A percentile compares a stretch with the other conserved stretches of the same genome.
Evolutionary conservation across 495 filamentous ascomycete genomes (phyloP).

Genomic region (Articulospora tetracladia): DNA sequence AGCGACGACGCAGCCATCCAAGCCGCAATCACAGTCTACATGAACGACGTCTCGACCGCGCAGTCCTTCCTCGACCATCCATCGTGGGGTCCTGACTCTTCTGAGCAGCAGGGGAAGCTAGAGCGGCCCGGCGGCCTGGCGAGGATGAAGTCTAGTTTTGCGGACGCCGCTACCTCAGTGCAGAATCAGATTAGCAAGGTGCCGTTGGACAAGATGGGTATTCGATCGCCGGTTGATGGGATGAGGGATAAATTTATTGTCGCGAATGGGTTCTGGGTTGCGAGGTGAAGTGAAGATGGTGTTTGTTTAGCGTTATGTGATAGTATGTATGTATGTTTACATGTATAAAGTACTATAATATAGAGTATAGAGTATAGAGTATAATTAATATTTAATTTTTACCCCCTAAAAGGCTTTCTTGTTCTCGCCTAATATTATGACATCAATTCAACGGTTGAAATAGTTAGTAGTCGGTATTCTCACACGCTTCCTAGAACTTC

Average conservation of each 20-base stretch:
- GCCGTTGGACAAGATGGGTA: conserved; percentile 50
- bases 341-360: no score
- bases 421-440: no score
- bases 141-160: conserved; percentile 34
- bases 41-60: conserved; percentile 45
- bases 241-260: conserved; percentile 35
- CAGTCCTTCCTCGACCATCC: conserved; percentile 49
- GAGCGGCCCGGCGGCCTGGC: conserved; percentile 27
- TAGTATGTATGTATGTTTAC: no score
- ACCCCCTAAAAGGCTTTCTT: no score
- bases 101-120: conserved; percentile 18
- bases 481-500: no score
- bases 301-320: no score
- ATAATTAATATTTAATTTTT: no score
- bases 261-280: conserved; percentile 20
- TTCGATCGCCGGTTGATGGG: conserved; percentile 46
- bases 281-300: no score
- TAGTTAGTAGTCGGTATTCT: no score
- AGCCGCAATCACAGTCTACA: conserved; percentile 36
- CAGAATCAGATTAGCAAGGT: conserved; percentile 49
- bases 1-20: conserved; percentile 31
- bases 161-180: conserved; percentile 34
- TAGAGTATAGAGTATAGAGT: no score
- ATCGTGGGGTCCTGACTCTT: conserved; percentile 45
- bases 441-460: no score